A percentile compares a stretch with the other conserved stretches of the same genome.
Conservation (phyloP, 305 asterid species). For the Fraxinus angustifolia region DNA sequence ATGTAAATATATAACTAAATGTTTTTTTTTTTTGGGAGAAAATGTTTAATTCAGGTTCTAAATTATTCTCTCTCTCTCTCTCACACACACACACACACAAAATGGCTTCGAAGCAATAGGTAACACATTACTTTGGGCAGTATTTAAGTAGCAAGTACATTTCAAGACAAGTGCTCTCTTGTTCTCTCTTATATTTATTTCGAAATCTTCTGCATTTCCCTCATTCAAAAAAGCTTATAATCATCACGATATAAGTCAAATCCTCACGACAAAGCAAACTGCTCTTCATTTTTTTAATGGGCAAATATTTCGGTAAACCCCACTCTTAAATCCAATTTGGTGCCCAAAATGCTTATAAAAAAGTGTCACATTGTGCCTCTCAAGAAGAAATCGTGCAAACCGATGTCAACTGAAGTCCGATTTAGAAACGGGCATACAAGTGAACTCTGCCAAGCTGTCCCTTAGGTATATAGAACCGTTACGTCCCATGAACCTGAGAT, state of each 20-base stretch:
- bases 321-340: not conserved
- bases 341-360: not conserved
- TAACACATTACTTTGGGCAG: not conserved
- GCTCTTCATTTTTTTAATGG: not conserved
- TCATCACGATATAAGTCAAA: not conserved
- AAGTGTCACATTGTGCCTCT: not conserved
- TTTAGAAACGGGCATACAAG: not conserved
- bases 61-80: not conserved
- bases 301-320: not conserved
- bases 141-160: not conserved
- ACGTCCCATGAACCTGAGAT: not conserved
- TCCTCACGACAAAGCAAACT: not conserved
- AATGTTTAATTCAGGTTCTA: not conserved
- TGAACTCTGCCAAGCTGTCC: not conserved
- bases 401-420: not conserved
- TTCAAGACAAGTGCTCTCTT: not conserved
- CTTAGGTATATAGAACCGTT: not conserved
- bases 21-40: not conserved
- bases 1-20: not conserved
- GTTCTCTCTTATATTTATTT: not conserved
- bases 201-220: not conserved
- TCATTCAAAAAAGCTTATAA: not conserved
- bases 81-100: not conserved
- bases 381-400: not conserved
- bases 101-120: not conserved